Conservation (phyloP, 106 monocot genomes). For the Allium cepa region DNA sequence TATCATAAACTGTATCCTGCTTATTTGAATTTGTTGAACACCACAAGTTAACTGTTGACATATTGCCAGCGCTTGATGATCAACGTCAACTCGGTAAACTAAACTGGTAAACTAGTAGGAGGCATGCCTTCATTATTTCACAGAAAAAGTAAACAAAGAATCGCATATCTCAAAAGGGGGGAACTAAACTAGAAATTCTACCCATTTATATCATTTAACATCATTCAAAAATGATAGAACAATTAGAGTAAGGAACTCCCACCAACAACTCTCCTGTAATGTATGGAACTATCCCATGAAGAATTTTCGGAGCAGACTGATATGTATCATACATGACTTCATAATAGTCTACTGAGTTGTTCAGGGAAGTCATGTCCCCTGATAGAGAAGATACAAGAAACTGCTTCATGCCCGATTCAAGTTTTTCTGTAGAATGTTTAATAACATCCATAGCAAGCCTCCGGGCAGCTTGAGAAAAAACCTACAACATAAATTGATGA, state of each 20-base stretch:
- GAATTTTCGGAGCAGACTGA: slow-evolving; percentile 79
- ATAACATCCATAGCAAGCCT: slow-evolving; percentile 83
- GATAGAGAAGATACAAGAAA: slow-evolving; percentile 81
- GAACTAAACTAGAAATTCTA: too few relatives aligned
- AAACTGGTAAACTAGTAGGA: too few relatives aligned
- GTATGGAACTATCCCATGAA: slow-evolving; percentile 71
- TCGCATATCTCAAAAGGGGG: too few relatives aligned
- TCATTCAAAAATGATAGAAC: background rate
- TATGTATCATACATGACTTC: slow-evolving; percentile 91
- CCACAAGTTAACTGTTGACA: too few relatives aligned
- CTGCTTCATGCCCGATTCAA: slow-evolving; percentile 72
- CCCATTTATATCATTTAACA: too few relatives aligned
- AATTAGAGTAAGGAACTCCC: slow-evolving; percentile 12
- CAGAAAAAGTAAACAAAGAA: too few relatives aligned
- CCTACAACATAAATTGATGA: slow-evolving; percentile 30
- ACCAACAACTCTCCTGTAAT: slow-evolving; percentile 93
- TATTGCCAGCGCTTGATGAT: too few relatives aligned
- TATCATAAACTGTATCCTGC: too few relatives aligned
- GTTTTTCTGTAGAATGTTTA: slow-evolving; percentile 65
- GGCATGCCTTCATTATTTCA: too few relatives aligned
- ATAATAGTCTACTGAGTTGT: slow-evolving; percentile 60
- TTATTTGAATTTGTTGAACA: too few relatives aligned
- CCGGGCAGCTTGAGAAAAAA: slow-evolving; percentile 63
- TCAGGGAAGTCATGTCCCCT: slow-evolving; percentile 50
- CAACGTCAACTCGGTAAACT: too few relatives aligned